Evolutionary conservation across 2,329 filamentous ascomycete species (phyloP).

Genomic region (Magnaporthiopsis poae): DNA sequence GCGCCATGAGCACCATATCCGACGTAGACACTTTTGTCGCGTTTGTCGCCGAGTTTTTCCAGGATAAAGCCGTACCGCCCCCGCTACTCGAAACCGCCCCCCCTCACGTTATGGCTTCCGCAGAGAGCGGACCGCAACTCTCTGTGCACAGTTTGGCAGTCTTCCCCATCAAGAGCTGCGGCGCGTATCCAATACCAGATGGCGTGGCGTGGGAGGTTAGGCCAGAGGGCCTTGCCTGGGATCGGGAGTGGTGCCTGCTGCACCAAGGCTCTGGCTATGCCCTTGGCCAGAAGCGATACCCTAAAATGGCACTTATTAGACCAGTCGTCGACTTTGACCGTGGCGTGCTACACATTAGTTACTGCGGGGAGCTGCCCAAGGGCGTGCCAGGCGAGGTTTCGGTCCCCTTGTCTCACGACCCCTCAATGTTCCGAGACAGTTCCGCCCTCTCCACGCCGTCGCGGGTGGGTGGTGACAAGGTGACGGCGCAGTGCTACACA

Average conservation of each 20-base stretch:
- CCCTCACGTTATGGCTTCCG: not conserved
- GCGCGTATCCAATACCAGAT: conserved; percentile 60
- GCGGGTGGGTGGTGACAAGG: conserved; percentile 72
- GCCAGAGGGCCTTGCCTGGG: conserved; percentile 80
- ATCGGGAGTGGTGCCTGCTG: conserved; percentile 85
- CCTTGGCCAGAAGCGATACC: conserved; percentile 79
- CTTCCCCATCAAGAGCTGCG: conserved; percentile 93
- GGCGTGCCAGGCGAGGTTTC: conserved; percentile 28
- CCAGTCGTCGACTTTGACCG: conserved; percentile 62
- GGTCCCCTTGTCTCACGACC: conserved; percentile 59
- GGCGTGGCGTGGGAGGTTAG: conserved; percentile 63
- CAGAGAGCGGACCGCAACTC: not conserved
- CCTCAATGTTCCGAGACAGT: conserved; percentile 39
- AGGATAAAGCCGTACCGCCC: conserved; percentile 13
- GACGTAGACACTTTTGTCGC: conserved; percentile 65
- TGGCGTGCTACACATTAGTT: conserved; percentile 55
- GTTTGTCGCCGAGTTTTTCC: conserved; percentile 64
- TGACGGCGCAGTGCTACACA: conserved; percentile 62
- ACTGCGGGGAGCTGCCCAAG: conserved; percentile 25
- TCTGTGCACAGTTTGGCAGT: conserved; percentile 41
- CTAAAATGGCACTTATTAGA: conserved; percentile 74
- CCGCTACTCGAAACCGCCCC: conserved; percentile 4
- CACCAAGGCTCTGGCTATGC: conserved; percentile 76
- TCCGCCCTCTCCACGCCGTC: conserved; percentile 28
- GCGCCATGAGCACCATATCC: conserved; percentile 72